Conservation (phyloP, 805 yeast species). For the Wickerhamomyces queroliae region DNA sequence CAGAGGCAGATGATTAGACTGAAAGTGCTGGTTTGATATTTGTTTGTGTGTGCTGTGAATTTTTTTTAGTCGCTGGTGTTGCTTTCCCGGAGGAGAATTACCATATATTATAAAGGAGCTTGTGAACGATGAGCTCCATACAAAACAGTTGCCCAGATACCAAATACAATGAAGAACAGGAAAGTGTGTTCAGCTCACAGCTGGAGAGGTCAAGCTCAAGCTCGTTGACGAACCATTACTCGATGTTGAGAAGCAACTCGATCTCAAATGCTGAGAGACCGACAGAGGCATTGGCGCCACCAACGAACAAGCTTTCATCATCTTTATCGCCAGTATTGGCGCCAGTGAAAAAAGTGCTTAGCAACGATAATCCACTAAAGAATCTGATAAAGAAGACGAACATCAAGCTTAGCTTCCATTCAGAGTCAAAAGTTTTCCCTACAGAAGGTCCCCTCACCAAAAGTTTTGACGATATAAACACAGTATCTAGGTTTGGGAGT, state of each 20-base stretch:
- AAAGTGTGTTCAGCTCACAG: neutral
- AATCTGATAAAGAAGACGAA: slow-evolving; percentile 13
- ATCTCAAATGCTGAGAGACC: neutral
- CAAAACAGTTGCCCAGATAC: too few species aligned
- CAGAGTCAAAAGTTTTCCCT: slow-evolving; percentile 1
- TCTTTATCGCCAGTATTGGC: slow-evolving; percentile 5
- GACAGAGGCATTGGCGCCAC: neutral
- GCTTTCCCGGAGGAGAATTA: too few species aligned
- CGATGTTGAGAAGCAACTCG: slow-evolving; percentile 12
- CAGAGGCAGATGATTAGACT: too few species aligned
- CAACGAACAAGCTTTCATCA: slow-evolving; percentile 1
- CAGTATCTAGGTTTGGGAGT: slow-evolving; percentile 3
- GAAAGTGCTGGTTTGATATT: too few species aligned
- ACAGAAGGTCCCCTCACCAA: slow-evolving; percentile 21
- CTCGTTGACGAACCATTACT: slow-evolving; percentile 14
- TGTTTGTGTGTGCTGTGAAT: too few species aligned
- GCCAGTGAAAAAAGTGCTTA: slow-evolving; percentile 9
- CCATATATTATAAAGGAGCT: too few species aligned
- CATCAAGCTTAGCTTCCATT: slow-evolving; percentile 5
- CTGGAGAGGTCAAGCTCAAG: slow-evolving; percentile 2
- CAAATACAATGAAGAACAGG: neutral
- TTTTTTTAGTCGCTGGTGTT: too few species aligned
- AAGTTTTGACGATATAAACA: slow-evolving; percentile 9
- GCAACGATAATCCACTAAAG: neutral
- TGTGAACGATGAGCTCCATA: too few species aligned